These are phyloP conservation scores for Cordyceps sp. DNA, from an alignment of 2,329 filamentous ascomycete genomes.

Conservation along the genomic window DNA sequence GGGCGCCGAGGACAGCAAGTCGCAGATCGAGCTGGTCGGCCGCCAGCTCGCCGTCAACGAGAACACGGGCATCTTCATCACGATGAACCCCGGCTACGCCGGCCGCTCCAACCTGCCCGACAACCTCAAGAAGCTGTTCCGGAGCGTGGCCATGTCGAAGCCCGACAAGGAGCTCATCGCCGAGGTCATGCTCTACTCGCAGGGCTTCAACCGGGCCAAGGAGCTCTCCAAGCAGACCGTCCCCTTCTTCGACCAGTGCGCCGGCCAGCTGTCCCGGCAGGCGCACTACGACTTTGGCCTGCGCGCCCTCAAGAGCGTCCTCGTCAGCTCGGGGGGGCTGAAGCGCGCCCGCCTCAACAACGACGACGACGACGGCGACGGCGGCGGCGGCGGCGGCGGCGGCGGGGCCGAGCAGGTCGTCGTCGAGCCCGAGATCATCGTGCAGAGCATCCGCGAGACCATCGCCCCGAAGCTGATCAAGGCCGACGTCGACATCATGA, in stretches of 20 bases:
- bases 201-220: conserved; percentile 96
- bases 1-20: conserved; percentile 60
- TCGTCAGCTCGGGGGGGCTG: conserved; percentile 91
- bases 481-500: conserved; percentile 78
- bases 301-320: conserved; percentile 92
- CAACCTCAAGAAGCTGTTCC: conserved; percentile 98
- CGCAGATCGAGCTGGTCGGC: conserved; percentile 87
- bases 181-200: conserved; percentile 99
- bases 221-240: conserved; percentile 87
- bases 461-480: conserved; percentile 96
- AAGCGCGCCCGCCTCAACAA: conserved; percentile 65
- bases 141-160: conserved; percentile 98
- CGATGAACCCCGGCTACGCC: conserved; percentile 98
- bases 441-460: conserved; percentile 95
- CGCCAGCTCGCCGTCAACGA: conserved; percentile 77
- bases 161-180: conserved; percentile 98
- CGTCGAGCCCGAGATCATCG: conserved; percentile 91
- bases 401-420: conserved; percentile 48
- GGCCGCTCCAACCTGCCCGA: conserved; percentile 95
- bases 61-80: conserved; percentile 98
- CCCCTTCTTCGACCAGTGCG: conserved; percentile 92
- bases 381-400: conserved; percentile 51
- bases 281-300: conserved; percentile 98
- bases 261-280: conserved; percentile 72
- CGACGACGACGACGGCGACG: conserved; percentile 44